Percentiles rank a stretch among this genome's conserved stretches.
Conservation (phyloP, 2,329 filamentous ascomycete species). For the Sporothrix protearum region DNA sequence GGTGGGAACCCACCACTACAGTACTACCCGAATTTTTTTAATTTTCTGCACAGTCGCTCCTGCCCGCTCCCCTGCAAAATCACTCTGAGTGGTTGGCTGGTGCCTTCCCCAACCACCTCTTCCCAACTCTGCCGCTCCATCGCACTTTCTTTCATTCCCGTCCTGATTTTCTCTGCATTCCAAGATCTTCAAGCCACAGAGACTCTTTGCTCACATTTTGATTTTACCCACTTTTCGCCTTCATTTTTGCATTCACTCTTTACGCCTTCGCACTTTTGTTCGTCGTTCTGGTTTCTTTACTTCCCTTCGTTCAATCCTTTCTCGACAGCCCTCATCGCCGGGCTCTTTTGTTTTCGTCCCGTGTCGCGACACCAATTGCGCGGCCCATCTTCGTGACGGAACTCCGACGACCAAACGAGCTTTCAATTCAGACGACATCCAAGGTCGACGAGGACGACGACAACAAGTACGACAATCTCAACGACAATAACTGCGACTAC, state of each 20-base stretch:
- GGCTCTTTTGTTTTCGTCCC: neutral
- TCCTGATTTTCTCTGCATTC: slow-evolving; percentile 10
- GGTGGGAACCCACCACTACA: slow-evolving; percentile 19
- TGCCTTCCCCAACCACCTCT: slow-evolving; percentile 25
- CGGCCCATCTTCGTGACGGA: slow-evolving; percentile 5
- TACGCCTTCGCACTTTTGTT: neutral
- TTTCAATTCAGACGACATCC: neutral
- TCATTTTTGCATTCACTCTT: neutral
- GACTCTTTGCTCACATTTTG: slow-evolving; percentile 6
- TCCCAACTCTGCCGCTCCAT: slow-evolving; percentile 15
- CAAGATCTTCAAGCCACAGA: slow-evolving; percentile 20
- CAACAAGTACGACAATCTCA: neutral
- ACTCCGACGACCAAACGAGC: neutral
- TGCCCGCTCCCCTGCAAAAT: slow-evolving; percentile 20
- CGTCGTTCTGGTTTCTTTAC: neutral
- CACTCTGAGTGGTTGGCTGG: slow-evolving; percentile 24
- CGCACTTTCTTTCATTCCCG: slow-evolving; percentile 17
- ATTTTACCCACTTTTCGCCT: neutral
- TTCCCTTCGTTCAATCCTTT: neutral
- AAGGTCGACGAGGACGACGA: neutral
- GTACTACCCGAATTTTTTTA: slow-evolving; percentile 18
- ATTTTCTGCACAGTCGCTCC: neutral
- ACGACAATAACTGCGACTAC: neutral
- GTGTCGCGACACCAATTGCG: slow-evolving; percentile 13
- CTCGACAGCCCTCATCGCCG: neutral